These are phyloP conservation scores for Penicillium polonicum DNA, from an alignment of 2,329 filamentous ascomycete species.

Conservation along the genomic window DNA sequence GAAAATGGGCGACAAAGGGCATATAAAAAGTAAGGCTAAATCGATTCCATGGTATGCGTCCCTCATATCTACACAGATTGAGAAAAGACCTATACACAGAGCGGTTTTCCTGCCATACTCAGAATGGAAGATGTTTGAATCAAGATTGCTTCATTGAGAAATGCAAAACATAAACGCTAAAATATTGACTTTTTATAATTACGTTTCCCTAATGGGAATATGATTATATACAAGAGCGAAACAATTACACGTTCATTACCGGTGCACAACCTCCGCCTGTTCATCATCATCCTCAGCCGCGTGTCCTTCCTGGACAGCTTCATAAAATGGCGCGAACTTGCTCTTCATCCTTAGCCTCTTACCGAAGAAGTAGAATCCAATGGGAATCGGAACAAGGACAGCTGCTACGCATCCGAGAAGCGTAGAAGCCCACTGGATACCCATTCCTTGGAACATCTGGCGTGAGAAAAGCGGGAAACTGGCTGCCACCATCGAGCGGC, in stretches of 20 bases:
- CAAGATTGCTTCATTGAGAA: background rate
- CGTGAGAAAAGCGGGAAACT: conserved; percentile 56
- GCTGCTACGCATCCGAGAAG: conserved; percentile 39
- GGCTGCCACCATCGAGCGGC: conserved; percentile 51
- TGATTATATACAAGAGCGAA: conserved; percentile 1
- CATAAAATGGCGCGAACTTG: conserved; percentile 40
- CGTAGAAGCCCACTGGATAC: conserved; percentile 37
- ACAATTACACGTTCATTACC: background rate
- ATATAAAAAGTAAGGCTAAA: background rate
- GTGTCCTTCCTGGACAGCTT: conserved; percentile 49
- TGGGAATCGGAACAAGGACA: conserved; percentile 39
- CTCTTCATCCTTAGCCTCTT: conserved; percentile 24
- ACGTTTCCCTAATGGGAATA: conserved; percentile 1
- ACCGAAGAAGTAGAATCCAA: conserved; percentile 38
- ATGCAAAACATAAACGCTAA: background rate
- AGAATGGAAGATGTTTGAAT: background rate
- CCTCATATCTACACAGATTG: background rate
- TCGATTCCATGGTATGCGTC: background rate
- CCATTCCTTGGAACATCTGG: conserved; percentile 52
- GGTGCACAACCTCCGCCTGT: background rate
- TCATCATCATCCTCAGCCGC: conserved; percentile 24
- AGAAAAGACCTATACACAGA: background rate
- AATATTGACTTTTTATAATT: conserved; percentile 1
- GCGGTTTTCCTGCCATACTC: background rate
- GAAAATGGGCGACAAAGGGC: background rate